A percentile compares a stretch with the other conserved stretches of the same genome.
Evolutionary conservation across 495 filamentous ascomycete genomes (phyloP).

Genomic region (Podospora australis): DNA sequence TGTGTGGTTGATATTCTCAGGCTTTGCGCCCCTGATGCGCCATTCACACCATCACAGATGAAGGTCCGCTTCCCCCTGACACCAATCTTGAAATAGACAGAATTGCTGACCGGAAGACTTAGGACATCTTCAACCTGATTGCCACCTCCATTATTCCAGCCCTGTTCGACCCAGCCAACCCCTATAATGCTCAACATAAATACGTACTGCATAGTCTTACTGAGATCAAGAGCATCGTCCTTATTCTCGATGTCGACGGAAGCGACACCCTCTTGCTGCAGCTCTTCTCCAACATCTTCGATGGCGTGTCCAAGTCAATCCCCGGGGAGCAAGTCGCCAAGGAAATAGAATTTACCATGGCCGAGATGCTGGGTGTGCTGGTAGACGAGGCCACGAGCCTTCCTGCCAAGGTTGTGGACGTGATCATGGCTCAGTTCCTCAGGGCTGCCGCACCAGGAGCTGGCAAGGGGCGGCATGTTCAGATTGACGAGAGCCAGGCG

Average conservation of each 20-base stretch:
- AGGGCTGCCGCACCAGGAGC: slow-evolving; percentile 65
- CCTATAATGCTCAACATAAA: slow-evolving; percentile 88
- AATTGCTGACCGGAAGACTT: slow-evolving; percentile 9
- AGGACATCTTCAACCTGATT: slow-evolving; percentile 94
- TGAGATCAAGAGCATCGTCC: slow-evolving; percentile 87
- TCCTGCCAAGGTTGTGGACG: slow-evolving; percentile 78
- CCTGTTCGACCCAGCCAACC: slow-evolving; percentile 77
- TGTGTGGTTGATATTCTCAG: slow-evolving; percentile 92
- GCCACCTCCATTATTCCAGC: slow-evolving; percentile 75
- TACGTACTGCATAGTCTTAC: slow-evolving; percentile 84
- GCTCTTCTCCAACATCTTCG: slow-evolving; percentile 83
- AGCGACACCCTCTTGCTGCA: slow-evolving; percentile 68
- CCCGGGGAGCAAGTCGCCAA: slow-evolving; percentile 76
- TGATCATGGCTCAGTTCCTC: slow-evolving; percentile 91
- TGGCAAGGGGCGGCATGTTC: slow-evolving; percentile 46
- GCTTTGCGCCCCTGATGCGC: slow-evolving; percentile 91
- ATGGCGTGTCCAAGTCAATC: slow-evolving; percentile 76
- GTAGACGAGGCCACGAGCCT: slow-evolving; percentile 82
- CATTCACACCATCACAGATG: slow-evolving; percentile 81
- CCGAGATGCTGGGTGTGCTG: slow-evolving; percentile 69
- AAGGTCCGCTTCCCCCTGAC: no score
- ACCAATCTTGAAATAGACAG: slow-evolving; percentile 5
- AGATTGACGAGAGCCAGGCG: slow-evolving; percentile 51
- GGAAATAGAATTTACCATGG: slow-evolving; percentile 91
- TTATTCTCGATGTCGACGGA: slow-evolving; percentile 84